Conservation (phyloP, 2,329 filamentous ascomycete genomes). For the Cadophora gregata region DNA sequence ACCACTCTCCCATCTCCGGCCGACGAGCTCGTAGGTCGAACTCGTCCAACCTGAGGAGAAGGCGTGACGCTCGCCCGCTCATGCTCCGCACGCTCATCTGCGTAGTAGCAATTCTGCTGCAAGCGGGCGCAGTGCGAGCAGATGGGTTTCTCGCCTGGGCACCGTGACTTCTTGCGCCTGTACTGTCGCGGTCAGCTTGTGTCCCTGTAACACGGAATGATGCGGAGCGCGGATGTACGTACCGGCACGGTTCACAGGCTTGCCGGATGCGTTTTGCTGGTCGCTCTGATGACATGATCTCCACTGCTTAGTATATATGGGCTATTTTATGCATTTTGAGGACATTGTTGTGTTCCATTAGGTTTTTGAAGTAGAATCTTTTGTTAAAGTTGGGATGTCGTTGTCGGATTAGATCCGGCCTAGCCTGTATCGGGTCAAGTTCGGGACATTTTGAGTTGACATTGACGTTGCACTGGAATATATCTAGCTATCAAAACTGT, state of each 20-base stretch:
- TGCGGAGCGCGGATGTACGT: conserved; percentile 20
- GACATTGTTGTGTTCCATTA: not conserved
- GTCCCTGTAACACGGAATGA: not conserved
- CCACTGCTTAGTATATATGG: not conserved
- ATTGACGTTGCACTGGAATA: too few relatives aligned
- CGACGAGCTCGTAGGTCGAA: not conserved
- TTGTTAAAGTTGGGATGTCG: conserved; percentile 1
- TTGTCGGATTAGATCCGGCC: conserved; percentile 1
- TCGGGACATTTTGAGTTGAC: too few relatives aligned
- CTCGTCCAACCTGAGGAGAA: conserved; percentile 10
- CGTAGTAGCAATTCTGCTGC: conserved; percentile 53
- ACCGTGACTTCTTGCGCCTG: conserved; percentile 58
- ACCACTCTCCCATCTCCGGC: conserved; percentile 25
- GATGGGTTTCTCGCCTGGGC: conserved; percentile 55
- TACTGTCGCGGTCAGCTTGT: conserved; percentile 41
- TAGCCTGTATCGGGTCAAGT: conserved; percentile 9
- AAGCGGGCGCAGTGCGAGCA: conserved; percentile 57
- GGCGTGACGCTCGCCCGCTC: conserved; percentile 28
- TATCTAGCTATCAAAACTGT: too few relatives aligned
- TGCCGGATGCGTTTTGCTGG: conserved; percentile 42
- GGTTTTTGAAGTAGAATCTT: not conserved
- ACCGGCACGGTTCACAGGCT: conserved; percentile 48
- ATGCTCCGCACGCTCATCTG: conserved; percentile 38
- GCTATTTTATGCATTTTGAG: not conserved
- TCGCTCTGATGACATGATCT: conserved; percentile 37